A percentile compares a stretch with the other conserved stretches of the same genome.
Evolutionary conservation across 2,329 filamentous ascomycete species (phyloP).

Genomic region (Colletotrichum brevisporum): DNA sequence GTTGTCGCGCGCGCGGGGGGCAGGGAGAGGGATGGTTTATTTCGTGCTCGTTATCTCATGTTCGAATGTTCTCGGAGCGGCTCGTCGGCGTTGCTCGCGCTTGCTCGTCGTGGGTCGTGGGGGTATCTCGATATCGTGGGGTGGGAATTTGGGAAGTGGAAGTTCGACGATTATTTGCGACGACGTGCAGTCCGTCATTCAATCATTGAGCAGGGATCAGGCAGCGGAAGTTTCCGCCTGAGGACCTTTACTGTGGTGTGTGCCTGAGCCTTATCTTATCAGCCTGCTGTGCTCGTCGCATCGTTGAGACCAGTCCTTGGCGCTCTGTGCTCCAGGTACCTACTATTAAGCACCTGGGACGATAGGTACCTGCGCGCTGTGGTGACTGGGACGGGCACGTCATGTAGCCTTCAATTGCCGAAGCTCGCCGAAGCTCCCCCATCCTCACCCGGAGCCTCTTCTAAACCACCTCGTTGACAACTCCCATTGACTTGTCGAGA

Average conservation of each 20-base stretch:
- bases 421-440: constrained; percentile 26
- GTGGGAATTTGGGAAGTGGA: neutral
- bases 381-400: constrained; percentile 1
- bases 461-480: neutral
- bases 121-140: constrained; percentile 21
- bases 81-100: too few species aligned
- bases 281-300: neutral
- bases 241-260: neutral
- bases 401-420: constrained; percentile 29
- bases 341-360: too few species aligned
- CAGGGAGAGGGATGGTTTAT: neutral
- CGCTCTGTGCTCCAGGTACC: too few species aligned
- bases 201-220: constrained; percentile 20
- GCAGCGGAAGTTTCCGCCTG: constrained; percentile 34
- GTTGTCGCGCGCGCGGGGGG: constrained; percentile 18
- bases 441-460: neutral
- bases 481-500: neutral
- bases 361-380: too few species aligned
- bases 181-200: constrained; percentile 29
- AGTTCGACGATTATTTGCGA: constrained; percentile 33
- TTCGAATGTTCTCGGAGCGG: neutral
- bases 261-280: constrained; percentile 16
- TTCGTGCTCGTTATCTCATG: constrained; percentile 29
- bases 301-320: neutral
- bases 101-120: neutral